These are phyloP conservation scores for Nepenthes gracilis DNA, from an alignment of 148 eudicot genomes.

Conservation along the genomic window DNA sequence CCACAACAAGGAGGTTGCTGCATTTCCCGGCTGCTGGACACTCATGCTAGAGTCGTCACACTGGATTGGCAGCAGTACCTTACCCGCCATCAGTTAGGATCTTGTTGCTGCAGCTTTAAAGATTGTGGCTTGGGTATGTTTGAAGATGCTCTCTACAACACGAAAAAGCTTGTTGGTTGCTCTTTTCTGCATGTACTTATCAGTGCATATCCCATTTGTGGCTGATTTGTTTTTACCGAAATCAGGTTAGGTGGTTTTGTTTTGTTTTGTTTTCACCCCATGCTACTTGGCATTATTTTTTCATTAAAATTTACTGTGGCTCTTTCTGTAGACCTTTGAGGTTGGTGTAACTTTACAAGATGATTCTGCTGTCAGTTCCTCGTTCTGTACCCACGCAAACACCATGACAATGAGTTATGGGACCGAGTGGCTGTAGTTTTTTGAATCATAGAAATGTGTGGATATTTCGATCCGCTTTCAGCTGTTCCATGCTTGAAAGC, in stretches of 20 bases:
- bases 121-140: background rate
- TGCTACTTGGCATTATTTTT: too few species aligned
- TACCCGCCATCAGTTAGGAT: background rate
- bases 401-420: too few species aligned
- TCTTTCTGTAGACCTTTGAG: background rate
- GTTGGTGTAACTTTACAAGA: background rate
- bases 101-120: constrained; percentile 1
- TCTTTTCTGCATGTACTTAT: constrained; percentile 11
- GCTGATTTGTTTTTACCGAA: constrained; percentile 3
- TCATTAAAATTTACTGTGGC: background rate
- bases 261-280: constrained; percentile 4
- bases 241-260: background rate
- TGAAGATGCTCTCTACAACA: background rate
- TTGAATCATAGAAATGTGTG: too few species aligned
- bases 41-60: background rate
- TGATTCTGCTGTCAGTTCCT: background rate
- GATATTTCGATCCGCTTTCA: too few species aligned
- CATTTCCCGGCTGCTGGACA: constrained; percentile 18
- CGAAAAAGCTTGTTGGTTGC: background rate
- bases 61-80: background rate
- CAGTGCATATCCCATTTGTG: constrained; percentile 19
- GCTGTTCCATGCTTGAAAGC: too few species aligned
- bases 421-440: too few species aligned
- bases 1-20: constrained; percentile 68
- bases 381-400: background rate